Evolutionary conservation across 2,329 filamentous ascomycete genomes (phyloP).

Genomic region (Chaetomium strumarium): DNA sequence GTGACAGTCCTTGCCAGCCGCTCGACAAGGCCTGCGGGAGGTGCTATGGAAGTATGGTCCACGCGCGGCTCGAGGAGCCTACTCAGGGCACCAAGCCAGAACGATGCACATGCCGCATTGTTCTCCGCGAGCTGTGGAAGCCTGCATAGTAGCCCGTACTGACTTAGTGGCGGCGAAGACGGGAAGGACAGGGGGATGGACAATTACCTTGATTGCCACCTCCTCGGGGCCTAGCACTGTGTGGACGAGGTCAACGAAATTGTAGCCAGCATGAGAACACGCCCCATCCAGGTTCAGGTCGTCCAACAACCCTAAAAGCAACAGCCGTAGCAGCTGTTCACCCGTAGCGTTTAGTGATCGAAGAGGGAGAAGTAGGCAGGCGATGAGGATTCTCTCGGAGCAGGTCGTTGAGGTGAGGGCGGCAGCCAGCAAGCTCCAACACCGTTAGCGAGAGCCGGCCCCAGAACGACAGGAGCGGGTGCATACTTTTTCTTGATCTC

Average conservation of each 20-base stretch:
- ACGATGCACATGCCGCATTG: constrained; percentile 6
- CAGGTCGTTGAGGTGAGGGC: constrained; percentile 2
- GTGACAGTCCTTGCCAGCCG: not conserved
- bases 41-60: not conserved
- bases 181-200: not conserved
- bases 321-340: not conserved
- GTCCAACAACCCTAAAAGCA: not conserved
- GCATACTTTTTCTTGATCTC: constrained; percentile 11
- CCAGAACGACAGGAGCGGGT: not conserved
- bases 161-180: not conserved
- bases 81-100: constrained; percentile 8
- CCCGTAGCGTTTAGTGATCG: not conserved
- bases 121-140: constrained; percentile 8
- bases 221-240: not conserved
- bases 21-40: not conserved
- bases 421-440: constrained; percentile 6
- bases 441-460: not conserved
- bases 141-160: not conserved
- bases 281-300: not conserved
- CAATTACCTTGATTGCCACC: not conserved
- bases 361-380: not conserved
- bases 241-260: not conserved
- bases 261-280: not conserved
- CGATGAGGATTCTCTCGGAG: not conserved
- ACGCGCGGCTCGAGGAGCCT: not conserved